Percentiles rank a stretch among this genome's conserved stretches.
phyloP scores from a whole-genome alignment of 2,329 filamentous ascomycete species.

The Aspergillus puulaauensis region DNA sequence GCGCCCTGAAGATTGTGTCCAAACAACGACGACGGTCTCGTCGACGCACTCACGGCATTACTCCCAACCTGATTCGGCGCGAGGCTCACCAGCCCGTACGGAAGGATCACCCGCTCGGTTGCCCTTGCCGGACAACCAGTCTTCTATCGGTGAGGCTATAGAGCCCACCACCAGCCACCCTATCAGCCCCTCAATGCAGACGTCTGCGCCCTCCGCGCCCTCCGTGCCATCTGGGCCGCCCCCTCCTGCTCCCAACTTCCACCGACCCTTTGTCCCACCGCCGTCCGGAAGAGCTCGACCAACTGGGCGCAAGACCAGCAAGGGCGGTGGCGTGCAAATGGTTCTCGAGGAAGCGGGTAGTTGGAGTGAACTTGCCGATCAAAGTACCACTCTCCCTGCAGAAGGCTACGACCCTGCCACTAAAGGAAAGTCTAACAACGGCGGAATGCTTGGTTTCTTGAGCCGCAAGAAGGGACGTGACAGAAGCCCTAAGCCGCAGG shows the following conservation, averaged over 20 bases:
- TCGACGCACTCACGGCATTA: conserved; percentile 35
- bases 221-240: conserved; percentile 24
- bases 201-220: conserved; percentile 12
- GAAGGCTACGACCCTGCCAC: conserved; percentile 54
- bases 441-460: conserved; percentile 87
- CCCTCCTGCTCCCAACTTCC: conserved; percentile 37
- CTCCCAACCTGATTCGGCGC: conserved; percentile 36
- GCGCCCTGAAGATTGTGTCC: conserved; percentile 41
- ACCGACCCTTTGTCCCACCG: conserved; percentile 34
- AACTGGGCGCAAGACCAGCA: conserved; percentile 69
- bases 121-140: conserved; percentile 27
- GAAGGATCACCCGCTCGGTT: conserved; percentile 30
- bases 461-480: conserved; percentile 86
- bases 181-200: background rate
- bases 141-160: conserved; percentile 28
- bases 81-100: conserved; percentile 29
- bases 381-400: conserved; percentile 71
- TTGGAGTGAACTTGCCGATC: conserved; percentile 87
- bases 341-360: conserved; percentile 85
- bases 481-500: conserved; percentile 89
- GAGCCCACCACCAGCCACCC: conserved; percentile 20
- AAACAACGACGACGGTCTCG: conserved; percentile 19
- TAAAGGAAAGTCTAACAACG: conserved; percentile 51
- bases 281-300: conserved; percentile 53
- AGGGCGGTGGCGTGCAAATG: conserved; percentile 83